These are phyloP conservation scores for Herpotrichia juniperi DNA, from an alignment of 2,329 filamentous ascomycete species.

Conservation along the genomic window DNA sequence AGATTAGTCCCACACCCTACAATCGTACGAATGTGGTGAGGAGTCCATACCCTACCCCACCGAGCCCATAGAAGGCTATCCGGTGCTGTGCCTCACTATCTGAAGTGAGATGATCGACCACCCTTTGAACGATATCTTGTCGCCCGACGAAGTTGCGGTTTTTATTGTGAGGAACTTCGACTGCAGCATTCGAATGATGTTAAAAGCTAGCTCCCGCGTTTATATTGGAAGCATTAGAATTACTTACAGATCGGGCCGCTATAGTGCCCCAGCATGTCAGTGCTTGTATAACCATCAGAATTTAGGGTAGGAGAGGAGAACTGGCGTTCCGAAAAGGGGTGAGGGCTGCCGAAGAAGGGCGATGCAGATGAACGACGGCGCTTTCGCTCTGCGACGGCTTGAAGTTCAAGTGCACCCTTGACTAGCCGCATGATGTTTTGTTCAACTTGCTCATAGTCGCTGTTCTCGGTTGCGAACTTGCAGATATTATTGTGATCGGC, in stretches of 20 bases:
- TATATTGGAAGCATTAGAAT: not conserved
- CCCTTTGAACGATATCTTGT: constrained; percentile 7
- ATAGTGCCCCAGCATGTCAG: not conserved
- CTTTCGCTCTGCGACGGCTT: not conserved
- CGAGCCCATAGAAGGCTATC: constrained; percentile 11
- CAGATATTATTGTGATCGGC: constrained; percentile 11
- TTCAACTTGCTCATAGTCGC: constrained; percentile 13
- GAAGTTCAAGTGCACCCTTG: constrained; percentile 5
- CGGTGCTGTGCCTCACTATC: constrained; percentile 5
- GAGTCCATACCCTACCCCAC: constrained; percentile 9
- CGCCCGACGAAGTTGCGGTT: constrained; percentile 11
- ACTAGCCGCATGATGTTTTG: constrained; percentile 5
- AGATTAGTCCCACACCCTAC: not conserved
- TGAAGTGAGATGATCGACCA: constrained; percentile 6
- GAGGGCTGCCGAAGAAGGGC: constrained; percentile 6
- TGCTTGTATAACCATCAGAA: not conserved
- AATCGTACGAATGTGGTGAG: not conserved
- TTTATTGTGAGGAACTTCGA: constrained; percentile 8
- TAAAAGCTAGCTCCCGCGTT: not conserved
- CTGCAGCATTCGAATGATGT: constrained; percentile 1
- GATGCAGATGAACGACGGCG: constrained; percentile 4
- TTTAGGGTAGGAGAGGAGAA: not conserved
- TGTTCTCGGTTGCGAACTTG: constrained; percentile 10
- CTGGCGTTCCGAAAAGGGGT: constrained; percentile 1
- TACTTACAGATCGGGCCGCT: not conserved